These are phyloP conservation scores for Gamarada debralockiae DNA, from an alignment of 495 filamentous ascomycete genomes.

Conservation along the genomic window DNA sequence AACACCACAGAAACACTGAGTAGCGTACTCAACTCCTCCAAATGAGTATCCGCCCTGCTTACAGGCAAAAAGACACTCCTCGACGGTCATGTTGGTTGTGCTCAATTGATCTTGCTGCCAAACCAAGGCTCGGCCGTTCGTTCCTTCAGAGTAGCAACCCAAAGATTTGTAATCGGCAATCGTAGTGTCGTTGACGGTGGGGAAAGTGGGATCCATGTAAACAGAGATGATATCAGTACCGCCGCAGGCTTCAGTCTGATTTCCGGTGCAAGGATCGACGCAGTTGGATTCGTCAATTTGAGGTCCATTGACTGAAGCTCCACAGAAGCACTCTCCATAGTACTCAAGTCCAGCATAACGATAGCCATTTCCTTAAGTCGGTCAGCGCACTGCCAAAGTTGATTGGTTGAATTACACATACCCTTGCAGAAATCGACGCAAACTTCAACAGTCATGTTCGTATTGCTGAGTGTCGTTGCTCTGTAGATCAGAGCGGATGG, in stretches of 20 bases:
- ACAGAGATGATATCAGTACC: slow-evolving; percentile 41
- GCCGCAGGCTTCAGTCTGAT: slow-evolving; percentile 42
- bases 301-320: slow-evolving; percentile 36
- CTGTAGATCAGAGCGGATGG: slow-evolving; percentile 38
- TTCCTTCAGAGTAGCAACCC: slow-evolving; percentile 54
- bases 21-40: slow-evolving; percentile 47
- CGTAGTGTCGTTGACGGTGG: slow-evolving; percentile 29
- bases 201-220: slow-evolving; percentile 50
- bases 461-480: slow-evolving; percentile 26
- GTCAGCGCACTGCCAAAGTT: background rate
- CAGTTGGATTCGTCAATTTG: slow-evolving; percentile 34
- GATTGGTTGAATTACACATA: slow-evolving; percentile 1
- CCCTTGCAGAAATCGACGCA: slow-evolving; percentile 51
- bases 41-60: slow-evolving; percentile 41
- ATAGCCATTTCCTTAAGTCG: slow-evolving; percentile 36
- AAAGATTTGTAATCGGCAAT: slow-evolving; percentile 42
- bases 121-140: slow-evolving; percentile 42
- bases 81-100: slow-evolving; percentile 24
- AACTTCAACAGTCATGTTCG: slow-evolving; percentile 46
- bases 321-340: slow-evolving; percentile 51
- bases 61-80: slow-evolving; percentile 42
- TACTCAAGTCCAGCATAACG: slow-evolving; percentile 53
- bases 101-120: slow-evolving; percentile 39
- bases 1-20: slow-evolving; percentile 30
- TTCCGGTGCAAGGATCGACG: slow-evolving; percentile 42